phyloP scores from a whole-genome alignment of 148 eudicot genomes.

The Nepenthes mirabilis region DNA sequence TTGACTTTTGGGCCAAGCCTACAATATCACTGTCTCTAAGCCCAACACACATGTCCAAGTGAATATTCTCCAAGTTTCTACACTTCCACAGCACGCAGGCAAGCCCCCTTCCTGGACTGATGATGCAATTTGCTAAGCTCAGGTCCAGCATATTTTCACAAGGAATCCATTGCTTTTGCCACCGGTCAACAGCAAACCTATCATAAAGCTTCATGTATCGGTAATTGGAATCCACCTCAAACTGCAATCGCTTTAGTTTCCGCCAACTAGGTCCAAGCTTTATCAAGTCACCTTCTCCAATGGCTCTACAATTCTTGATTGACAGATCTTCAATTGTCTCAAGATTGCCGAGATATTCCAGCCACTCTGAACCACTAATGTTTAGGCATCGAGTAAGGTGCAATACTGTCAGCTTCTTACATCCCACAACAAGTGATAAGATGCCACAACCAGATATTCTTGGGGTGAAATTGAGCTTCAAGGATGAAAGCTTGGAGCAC shows the following conservation, averaged over 20 bases:
- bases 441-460: constrained; percentile 81
- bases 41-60: constrained; percentile 79
- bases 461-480: constrained; percentile 66
- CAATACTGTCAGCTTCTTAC: constrained; percentile 44
- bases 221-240: constrained; percentile 77
- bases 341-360: constrained; percentile 70
- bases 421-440: constrained; percentile 61
- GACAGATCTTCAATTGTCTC: constrained; percentile 51
- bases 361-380: constrained; percentile 66
- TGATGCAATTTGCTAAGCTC: constrained; percentile 56
- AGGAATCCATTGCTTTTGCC: constrained; percentile 56
- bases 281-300: constrained; percentile 79
- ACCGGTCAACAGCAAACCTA: constrained; percentile 54
- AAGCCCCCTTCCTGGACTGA: constrained; percentile 82
- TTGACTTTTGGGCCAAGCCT: constrained; percentile 44
- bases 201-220: constrained; percentile 79
- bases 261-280: constrained; percentile 68
- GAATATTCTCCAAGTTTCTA: constrained; percentile 56
- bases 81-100: constrained; percentile 71
- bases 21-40: constrained; percentile 63
- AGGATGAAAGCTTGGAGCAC: constrained; percentile 58
- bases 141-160: constrained; percentile 78
- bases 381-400: constrained; percentile 69
- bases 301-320: constrained; percentile 72
- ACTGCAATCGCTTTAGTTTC: constrained; percentile 48